Percentiles rank a stretch among this genome's conserved stretches.
Conservation (phyloP, 163 green algal species). For the Chlorella variabilis region DNA sequence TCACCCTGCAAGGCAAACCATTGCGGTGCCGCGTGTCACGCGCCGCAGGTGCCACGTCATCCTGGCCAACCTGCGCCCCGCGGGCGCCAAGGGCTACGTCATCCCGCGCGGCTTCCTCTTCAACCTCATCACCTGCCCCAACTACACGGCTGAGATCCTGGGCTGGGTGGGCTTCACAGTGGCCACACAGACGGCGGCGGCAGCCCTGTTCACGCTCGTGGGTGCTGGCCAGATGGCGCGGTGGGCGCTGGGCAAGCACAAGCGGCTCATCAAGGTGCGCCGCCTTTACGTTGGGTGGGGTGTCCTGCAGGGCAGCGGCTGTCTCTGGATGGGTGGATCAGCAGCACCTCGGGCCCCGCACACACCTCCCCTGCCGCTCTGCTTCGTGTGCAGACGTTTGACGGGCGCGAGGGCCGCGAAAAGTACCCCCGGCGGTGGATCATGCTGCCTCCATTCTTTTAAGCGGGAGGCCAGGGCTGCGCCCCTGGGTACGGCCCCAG, state of each 20-base stretch:
- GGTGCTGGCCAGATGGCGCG: slow-evolving; percentile 92
- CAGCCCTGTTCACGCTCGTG: slow-evolving; percentile 84
- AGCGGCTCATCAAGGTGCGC: slow-evolving; percentile 83
- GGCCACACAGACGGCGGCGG: slow-evolving; percentile 80
- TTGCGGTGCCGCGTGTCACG: background rate
- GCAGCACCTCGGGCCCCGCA: too few species aligned
- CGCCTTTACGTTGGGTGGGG: too few species aligned
- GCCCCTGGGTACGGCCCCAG: too few species aligned
- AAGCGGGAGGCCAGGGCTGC: background rate
- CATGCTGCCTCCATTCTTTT: slow-evolving; percentile 94
- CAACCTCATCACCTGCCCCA: slow-evolving; percentile 97
- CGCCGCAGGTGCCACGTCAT: slow-evolving; percentile 88
- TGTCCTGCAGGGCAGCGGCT: too few species aligned
- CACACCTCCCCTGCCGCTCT: too few species aligned
- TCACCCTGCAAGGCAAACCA: background rate
- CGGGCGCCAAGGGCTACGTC: slow-evolving; percentile 82
- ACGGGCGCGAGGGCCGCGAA: slow-evolving; percentile 87
- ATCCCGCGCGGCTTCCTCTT: slow-evolving; percentile 90
- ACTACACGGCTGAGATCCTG: slow-evolving; percentile 96
- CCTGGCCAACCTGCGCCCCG: slow-evolving; percentile 80
- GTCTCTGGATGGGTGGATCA: too few species aligned
- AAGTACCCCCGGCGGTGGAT: slow-evolving; percentile 94
- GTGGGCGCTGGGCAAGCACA: slow-evolving; percentile 96
- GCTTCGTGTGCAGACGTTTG: slow-evolving; percentile 92
- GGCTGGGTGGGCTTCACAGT: slow-evolving; percentile 87